Base-by-base conservation (phyloP, 768 basidiomycete species). In the Wakefieldia striispora region DNA sequence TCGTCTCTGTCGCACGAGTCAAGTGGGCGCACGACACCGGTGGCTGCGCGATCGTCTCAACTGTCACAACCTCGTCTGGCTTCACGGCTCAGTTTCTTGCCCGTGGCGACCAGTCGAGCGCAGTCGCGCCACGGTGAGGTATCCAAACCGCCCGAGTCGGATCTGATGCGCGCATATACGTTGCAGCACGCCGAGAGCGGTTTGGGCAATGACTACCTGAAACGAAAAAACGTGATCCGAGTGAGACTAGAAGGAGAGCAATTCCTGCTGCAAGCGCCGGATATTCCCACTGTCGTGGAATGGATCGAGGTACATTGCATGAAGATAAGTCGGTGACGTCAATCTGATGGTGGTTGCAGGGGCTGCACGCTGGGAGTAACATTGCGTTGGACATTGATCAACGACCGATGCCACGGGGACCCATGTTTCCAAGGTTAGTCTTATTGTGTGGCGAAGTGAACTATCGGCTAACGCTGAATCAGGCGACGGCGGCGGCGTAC, bases 221-320 rank as follows among this genome's bases (percentile, higher is more conserved):
- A 98, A 77, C 76, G 94, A 54, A 87, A 83, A 74, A 90, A 98
- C 66, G 95, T 98, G 39, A 93, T 98, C 29, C 78, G 97, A 19
- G 82, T 98, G 24, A 72, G 95, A 49, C 73, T 93, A 55, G 93
- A 97, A 66, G 97, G 95, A 12, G 91, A 98, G 73, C 97, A 99
- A 71, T 99, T 99, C 70, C 72, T 99, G 58, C 60, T 99, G 58
- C 95, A 99, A 70, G 90, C 91, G 3, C 80, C 77, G 43, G 86
- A 89, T 62, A 84, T 93, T 34, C 77, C 83, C 38, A 82, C 83
- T 23, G 95, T 97, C 2, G 91, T 98, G 47, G 83, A 87, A 46
- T 95, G 95, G 93, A 95, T 99, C 53, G 95, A 99, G 84, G 91
- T 92, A 58, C 49, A 74, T 33, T 33, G 61, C 33, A 46, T 42